These are phyloP conservation scores for Cinnamomum chago DNA, from an alignment of 164 flowering plant genomes.

Conservation along the genomic window DNA sequence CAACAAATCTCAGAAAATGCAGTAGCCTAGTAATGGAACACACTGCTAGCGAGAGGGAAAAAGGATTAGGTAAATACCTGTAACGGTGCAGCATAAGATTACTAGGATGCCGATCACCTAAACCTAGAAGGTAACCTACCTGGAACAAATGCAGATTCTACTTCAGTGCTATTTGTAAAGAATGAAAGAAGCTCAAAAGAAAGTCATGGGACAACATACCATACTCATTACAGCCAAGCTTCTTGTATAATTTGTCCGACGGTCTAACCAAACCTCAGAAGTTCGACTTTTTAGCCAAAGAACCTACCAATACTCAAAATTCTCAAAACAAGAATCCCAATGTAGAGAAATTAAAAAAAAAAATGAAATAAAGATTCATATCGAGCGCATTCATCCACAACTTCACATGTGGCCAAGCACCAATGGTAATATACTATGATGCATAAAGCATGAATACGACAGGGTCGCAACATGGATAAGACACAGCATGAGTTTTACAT, in stretches of 20 bases:
- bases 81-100: slow-evolving; percentile 97
- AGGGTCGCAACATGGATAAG: too few relatives aligned
- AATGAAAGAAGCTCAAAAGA: not conserved
- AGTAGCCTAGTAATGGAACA: not conserved
- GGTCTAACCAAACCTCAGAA: slow-evolving; percentile 94
- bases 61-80: slow-evolving; percentile 44
- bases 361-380: too few relatives aligned
- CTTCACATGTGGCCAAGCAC: too few relatives aligned
- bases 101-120: slow-evolving; percentile 98
- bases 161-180: slow-evolving; percentile 5
- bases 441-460: too few relatives aligned
- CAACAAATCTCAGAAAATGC: not conserved
- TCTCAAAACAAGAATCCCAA: not conserved
- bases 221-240: slow-evolving; percentile 99
- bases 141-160: slow-evolving; percentile 24
- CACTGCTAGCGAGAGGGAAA: not conserved
- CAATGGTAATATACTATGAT: too few relatives aligned
- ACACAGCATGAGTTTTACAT: too few relatives aligned
- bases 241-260: slow-evolving; percentile 95
- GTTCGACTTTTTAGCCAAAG: slow-evolving; percentile 98
- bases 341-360: too few relatives aligned
- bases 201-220: slow-evolving; percentile 41
- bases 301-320: slow-evolving; percentile 39
- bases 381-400: too few relatives aligned
- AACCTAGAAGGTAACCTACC: slow-evolving; percentile 99